These are phyloP conservation scores for Salvia splendens DNA, from an alignment of 257 asterid species.

Conservation along the genomic window DNA sequence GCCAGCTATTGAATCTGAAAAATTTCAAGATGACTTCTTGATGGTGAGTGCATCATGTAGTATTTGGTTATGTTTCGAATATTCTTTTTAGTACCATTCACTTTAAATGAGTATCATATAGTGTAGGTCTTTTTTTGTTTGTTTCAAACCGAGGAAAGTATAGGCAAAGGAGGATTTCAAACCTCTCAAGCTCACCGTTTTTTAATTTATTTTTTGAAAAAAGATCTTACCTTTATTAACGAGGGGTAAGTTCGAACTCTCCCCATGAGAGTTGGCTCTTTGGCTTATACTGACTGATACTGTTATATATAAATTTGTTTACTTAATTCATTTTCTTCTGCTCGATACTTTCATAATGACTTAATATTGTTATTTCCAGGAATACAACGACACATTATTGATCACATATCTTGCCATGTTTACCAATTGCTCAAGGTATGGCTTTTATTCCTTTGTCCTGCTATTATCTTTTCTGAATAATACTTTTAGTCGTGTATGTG, in stretches of 20 bases:
- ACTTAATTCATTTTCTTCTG: neutral
- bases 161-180: neutral
- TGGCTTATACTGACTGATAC: neutral
- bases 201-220: too few species aligned
- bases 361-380: constrained; percentile 50
- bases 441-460: constrained; percentile 4
- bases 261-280: neutral
- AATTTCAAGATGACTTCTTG: constrained; percentile 88
- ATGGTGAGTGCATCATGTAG: constrained; percentile 60
- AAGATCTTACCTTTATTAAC: neutral
- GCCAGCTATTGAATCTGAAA: constrained; percentile 87
- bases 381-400: constrained; percentile 80
- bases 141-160: neutral
- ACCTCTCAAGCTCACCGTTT: neutral
- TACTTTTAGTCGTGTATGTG: constrained; percentile 6
- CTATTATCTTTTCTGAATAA: constrained; percentile 11
- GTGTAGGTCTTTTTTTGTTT: neutral
- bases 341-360: constrained; percentile 22
- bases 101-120: constrained; percentile 5
- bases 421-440: constrained; percentile 96
- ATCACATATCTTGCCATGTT: constrained; percentile 88
- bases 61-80: constrained; percentile 19
- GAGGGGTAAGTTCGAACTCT: neutral
- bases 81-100: neutral
- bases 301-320: neutral